Percentiles rank a stretch among this genome's conserved stretches.
These are phyloP conservation scores for Septoria linicola DNA, from an alignment of 2,329 filamentous ascomycete species.

Conservation along the genomic window DNA sequence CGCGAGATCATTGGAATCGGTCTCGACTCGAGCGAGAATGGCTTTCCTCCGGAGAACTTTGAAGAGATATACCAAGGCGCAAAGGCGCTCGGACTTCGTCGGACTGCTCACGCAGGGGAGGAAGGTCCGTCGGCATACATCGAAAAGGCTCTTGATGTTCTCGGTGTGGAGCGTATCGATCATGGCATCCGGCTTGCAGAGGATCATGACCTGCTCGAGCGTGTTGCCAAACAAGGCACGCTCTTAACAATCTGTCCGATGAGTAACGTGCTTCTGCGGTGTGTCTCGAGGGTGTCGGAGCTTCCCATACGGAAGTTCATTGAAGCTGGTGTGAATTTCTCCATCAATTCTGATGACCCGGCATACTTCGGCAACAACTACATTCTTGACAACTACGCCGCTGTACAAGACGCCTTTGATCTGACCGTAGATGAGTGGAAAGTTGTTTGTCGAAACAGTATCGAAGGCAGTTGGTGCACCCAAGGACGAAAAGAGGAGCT, in stretches of 20 bases:
- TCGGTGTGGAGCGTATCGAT: constrained; percentile 68
- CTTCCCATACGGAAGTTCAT: constrained; percentile 64
- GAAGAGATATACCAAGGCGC: constrained; percentile 60
- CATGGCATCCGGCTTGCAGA: constrained; percentile 68
- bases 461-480: constrained; percentile 69
- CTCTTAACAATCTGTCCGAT: constrained; percentile 71
- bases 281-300: constrained; percentile 53
- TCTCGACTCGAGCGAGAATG: constrained; percentile 60
- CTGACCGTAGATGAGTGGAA: constrained; percentile 66
- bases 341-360: constrained; percentile 72
- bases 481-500: constrained; percentile 62
- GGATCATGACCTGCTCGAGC: constrained; percentile 58
- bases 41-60: constrained; percentile 55
- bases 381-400: constrained; percentile 72
- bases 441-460: constrained; percentile 59
- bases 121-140: constrained; percentile 70
- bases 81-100: constrained; percentile 52
- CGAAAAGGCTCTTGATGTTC: constrained; percentile 58
- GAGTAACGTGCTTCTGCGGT: constrained; percentile 67
- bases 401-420: constrained; percentile 69
- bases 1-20: constrained; percentile 59
- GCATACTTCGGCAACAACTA: constrained; percentile 58
- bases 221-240: constrained; percentile 57
- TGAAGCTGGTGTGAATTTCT: constrained; percentile 64
- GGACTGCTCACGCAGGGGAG: constrained; percentile 76